Conservation (phyloP, 2,329 filamentous ascomycete genomes). For the Taxawa tesnikishii region DNA sequence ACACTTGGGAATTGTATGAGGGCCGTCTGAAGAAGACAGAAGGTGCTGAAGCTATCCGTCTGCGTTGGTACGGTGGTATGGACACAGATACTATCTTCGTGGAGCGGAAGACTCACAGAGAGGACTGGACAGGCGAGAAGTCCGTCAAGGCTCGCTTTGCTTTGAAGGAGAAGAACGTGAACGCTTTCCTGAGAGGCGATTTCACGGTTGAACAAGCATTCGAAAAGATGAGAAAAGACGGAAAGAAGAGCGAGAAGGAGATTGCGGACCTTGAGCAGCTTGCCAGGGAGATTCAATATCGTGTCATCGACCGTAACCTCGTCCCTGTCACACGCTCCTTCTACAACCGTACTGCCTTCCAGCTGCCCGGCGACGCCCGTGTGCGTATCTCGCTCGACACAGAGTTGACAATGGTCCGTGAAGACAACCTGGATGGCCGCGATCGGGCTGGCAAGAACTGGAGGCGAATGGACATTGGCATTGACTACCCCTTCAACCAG, state of each 20-base stretch:
- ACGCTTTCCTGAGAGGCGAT: constrained; percentile 74
- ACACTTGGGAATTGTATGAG: constrained; percentile 88
- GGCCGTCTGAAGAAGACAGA: constrained; percentile 96
- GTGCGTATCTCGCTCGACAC: constrained; percentile 96
- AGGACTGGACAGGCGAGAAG: constrained; percentile 98
- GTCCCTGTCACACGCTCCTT: constrained; percentile 87
- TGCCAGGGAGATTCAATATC: constrained; percentile 87
- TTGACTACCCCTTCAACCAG: constrained; percentile 89
- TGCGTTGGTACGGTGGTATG: constrained; percentile 98
- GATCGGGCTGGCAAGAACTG: constrained; percentile 75
- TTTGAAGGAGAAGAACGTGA: constrained; percentile 95
- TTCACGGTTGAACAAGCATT: constrained; percentile 82
- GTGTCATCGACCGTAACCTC: constrained; percentile 74
- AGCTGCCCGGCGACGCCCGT: constrained; percentile 87
- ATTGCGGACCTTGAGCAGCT: constrained; percentile 85
- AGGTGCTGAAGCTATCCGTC: constrained; percentile 87
- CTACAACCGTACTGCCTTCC: constrained; percentile 96
- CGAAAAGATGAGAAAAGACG: constrained; percentile 89
- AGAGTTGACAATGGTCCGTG: constrained; percentile 85
- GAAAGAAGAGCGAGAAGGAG: constrained; percentile 84
- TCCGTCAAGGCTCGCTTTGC: constrained; percentile 95
- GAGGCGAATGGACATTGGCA: constrained; percentile 93
- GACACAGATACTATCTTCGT: constrained; percentile 90
- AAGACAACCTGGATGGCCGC: constrained; percentile 83
- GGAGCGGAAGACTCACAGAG: constrained; percentile 93